These are phyloP conservation scores for Backusella australiensis DNA, from an alignment of 192 early-diverging fungal genomes.

Conservation along the genomic window DNA sequence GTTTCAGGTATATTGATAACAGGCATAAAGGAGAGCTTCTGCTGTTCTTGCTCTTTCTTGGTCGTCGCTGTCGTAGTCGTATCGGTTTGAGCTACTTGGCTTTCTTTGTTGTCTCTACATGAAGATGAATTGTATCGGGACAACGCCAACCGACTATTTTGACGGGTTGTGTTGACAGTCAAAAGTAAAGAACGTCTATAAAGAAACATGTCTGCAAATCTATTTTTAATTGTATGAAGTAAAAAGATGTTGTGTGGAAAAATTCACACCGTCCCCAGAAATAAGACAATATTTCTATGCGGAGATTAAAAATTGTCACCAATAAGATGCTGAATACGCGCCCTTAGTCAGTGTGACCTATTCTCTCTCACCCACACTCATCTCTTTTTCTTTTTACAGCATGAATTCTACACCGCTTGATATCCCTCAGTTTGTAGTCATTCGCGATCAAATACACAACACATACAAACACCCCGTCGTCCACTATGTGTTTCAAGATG, in stretches of 20 bases:
- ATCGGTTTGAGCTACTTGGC: neutral
- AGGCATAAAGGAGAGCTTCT: slow-evolving; percentile 8
- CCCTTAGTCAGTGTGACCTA: neutral
- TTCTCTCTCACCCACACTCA: neutral
- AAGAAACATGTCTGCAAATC: neutral
- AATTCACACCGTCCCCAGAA: neutral
- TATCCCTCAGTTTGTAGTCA: slow-evolving; percentile 46
- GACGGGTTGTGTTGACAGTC: neutral
- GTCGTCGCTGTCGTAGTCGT: neutral
- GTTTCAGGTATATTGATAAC: slow-evolving; percentile 33
- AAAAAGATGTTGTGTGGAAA: neutral
- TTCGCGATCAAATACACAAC: slow-evolving; percentile 38
- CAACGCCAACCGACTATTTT: neutral
- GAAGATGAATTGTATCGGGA: slow-evolving; percentile 1
- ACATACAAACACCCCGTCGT: slow-evolving; percentile 40
- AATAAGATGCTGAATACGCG: neutral
- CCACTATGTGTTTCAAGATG: slow-evolving; percentile 48
- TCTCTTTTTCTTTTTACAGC: neutral
- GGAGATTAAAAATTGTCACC: neutral
- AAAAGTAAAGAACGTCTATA: slow-evolving; percentile 6
- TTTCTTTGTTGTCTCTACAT: neutral
- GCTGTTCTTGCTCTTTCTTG: neutral
- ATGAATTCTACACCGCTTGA: slow-evolving; percentile 7
- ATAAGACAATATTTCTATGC: too few relatives aligned
- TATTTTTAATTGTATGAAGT: neutral